Conservation (phyloP, 2,329 filamentous ascomycete species). For the Phialophora chinensis region DNA sequence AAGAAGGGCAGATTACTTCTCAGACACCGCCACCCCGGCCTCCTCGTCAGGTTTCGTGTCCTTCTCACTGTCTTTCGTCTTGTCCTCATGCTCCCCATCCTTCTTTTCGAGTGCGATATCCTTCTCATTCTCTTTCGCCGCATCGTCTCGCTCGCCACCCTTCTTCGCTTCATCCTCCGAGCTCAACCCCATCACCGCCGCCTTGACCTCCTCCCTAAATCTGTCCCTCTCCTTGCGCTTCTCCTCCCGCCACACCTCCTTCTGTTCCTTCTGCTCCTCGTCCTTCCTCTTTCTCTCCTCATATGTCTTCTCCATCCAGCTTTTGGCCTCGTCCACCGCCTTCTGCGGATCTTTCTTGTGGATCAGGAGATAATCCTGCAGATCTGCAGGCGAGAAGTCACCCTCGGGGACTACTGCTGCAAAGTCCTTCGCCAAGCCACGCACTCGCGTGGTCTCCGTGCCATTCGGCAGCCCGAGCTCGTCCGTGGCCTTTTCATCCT, state of each 20-base stretch:
- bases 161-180: constrained; percentile 11
- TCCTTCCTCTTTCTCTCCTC: constrained; percentile 34
- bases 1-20: not conserved
- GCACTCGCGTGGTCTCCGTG: constrained; percentile 39
- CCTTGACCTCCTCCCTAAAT: constrained; percentile 29
- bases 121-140: not conserved
- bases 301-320: constrained; percentile 45
- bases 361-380: constrained; percentile 60
- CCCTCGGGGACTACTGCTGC: constrained; percentile 53
- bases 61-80: not conserved
- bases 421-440: constrained; percentile 53
- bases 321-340: constrained; percentile 52
- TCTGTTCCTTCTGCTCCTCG: constrained; percentile 36
- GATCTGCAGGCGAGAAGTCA: constrained; percentile 59
- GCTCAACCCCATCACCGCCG: constrained; percentile 26
- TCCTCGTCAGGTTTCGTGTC: not conserved
- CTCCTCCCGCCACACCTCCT: constrained; percentile 24
- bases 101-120: not conserved
- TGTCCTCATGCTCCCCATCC: not conserved
- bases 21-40: no score
- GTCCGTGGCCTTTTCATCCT: not conserved
- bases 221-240: constrained; percentile 21
- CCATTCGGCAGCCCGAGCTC: constrained; percentile 1
- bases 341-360: constrained; percentile 56
- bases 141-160: not conserved